Percentiles rank a stretch among this genome's conserved stretches.
Evolutionary conservation across 495 filamentous ascomycete genomes (phyloP).

Genomic region (Tuber magnatum): DNA sequence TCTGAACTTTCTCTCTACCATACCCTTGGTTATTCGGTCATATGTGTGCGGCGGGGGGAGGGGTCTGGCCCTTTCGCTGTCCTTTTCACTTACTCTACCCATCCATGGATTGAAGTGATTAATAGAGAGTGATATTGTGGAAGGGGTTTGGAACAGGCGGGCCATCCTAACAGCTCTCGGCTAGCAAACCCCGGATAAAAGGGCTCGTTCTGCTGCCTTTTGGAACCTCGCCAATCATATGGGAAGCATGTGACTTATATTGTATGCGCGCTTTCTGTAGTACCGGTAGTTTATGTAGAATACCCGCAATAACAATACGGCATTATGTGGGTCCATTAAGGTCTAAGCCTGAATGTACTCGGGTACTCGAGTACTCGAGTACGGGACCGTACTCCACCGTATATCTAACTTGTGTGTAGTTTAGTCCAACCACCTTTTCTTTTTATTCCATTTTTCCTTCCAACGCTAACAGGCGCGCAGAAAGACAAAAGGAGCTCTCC

Average conservation of each 20-base stretch:
- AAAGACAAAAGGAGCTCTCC: background rate
- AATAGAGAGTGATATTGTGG: background rate
- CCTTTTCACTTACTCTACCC: background rate
- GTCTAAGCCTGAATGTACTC: background rate
- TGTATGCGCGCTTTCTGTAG: background rate
- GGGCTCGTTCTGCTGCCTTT: background rate
- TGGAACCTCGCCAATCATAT: background rate
- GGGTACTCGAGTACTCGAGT: too few relatives aligned
- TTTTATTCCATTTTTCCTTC: background rate
- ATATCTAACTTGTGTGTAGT: background rate
- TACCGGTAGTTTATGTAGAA: background rate
- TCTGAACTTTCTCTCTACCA: background rate
- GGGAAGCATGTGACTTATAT: background rate
- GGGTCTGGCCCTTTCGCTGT: background rate
- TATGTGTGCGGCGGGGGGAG: background rate
- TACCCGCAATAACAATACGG: background rate
- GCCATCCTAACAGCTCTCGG: background rate
- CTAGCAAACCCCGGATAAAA: background rate
- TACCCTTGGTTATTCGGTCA: background rate
- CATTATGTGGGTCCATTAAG: background rate
- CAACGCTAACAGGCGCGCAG: background rate
- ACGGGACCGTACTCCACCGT: too few relatives aligned
- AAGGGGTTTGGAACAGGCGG: background rate
- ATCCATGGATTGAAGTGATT: background rate
- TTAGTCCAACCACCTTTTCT: background rate